Conservation (phyloP, 441 rosid species). For the Pelargonium citronellum region DNA sequence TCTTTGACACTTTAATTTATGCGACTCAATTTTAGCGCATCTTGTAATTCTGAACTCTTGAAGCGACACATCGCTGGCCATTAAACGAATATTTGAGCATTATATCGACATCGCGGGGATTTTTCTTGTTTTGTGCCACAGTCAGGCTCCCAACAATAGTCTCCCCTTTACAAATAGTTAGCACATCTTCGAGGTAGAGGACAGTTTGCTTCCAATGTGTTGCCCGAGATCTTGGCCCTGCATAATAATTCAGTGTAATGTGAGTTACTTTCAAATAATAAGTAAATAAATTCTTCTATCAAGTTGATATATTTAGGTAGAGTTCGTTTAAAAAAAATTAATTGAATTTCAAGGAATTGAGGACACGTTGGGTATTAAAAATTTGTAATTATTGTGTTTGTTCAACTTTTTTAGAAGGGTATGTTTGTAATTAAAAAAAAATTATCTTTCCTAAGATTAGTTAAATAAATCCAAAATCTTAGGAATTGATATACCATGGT, state of each 20-base stretch:
- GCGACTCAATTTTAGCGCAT: conserved; percentile 21
- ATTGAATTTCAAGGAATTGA: too few species aligned
- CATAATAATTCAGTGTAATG: not conserved
- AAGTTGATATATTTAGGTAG: not conserved
- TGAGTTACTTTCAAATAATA: not conserved
- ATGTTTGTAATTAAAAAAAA: too few species aligned
- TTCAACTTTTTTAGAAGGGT: too few species aligned
- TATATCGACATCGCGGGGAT: conserved; percentile 89
- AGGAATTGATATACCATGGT: too few species aligned
- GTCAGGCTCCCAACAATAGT: conserved; percentile 76
- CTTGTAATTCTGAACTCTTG: conserved; percentile 69
- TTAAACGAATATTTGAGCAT: conserved; percentile 62
- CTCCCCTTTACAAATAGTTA: conserved; percentile 90
- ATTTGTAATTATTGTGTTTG: too few species aligned
- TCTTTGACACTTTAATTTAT: not conserved
- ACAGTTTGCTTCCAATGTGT: conserved; percentile 99
- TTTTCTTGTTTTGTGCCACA: conserved; percentile 75
- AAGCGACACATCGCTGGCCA: conserved; percentile 54
- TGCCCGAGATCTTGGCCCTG: conserved; percentile 64
- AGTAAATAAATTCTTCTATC: not conserved
- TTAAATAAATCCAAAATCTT: too few species aligned
- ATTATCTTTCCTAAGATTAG: too few species aligned
- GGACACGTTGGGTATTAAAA: too few species aligned
- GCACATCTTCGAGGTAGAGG: conserved; percentile 79
- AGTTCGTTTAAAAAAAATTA: too few species aligned